phyloP scores from a whole-genome alignment of 352 stramenopile species.

The Globisporangium spiculum region DNA sequence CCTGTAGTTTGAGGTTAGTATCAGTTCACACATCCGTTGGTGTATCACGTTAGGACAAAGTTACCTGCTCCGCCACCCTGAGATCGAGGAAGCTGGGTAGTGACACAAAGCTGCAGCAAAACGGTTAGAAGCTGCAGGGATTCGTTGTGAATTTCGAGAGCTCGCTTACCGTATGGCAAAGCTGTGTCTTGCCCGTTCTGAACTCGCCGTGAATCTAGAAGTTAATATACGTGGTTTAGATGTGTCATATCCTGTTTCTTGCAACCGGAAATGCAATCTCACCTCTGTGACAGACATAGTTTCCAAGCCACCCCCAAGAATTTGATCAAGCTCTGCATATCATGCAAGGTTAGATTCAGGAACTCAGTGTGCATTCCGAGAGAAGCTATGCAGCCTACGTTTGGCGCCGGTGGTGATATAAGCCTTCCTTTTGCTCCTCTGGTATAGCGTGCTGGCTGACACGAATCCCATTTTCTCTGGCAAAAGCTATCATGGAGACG shows the following conservation, averaged over 20 bases:
- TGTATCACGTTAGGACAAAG: neutral
- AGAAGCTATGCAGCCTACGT: slow-evolving; percentile 27
- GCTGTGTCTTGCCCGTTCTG: slow-evolving; percentile 93
- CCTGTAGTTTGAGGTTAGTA: slow-evolving; percentile 29
- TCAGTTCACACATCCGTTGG: slow-evolving; percentile 6
- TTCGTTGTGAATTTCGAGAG: neutral
- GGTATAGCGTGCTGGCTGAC: slow-evolving; percentile 60
- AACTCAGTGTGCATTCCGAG: slow-evolving; percentile 6
- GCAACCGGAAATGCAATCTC: neutral
- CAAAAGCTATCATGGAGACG: slow-evolving; percentile 35
- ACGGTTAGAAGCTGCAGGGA: neutral
- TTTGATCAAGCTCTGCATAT: slow-evolving; percentile 70
- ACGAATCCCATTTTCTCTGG: slow-evolving; percentile 76
- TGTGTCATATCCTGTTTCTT: no score
- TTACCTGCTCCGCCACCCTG: slow-evolving; percentile 78
- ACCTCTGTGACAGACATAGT: slow-evolving; percentile 91
- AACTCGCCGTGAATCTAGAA: slow-evolving; percentile 90
- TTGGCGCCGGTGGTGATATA: slow-evolving; percentile 79
- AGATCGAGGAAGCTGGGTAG: slow-evolving; percentile 81
- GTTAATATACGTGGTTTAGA: neutral
- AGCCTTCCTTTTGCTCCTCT: slow-evolving; percentile 68
- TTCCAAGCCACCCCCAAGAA: slow-evolving; percentile 87
- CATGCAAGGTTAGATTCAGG: slow-evolving; percentile 10
- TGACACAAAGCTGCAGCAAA: slow-evolving; percentile 58
- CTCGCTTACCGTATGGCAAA: slow-evolving; percentile 85